Evolutionary conservation across 2,329 filamentous ascomycete genomes (phyloP), one percentile per base, ranked within the genome.

Genomic region (Fusarium musae): DNA sequence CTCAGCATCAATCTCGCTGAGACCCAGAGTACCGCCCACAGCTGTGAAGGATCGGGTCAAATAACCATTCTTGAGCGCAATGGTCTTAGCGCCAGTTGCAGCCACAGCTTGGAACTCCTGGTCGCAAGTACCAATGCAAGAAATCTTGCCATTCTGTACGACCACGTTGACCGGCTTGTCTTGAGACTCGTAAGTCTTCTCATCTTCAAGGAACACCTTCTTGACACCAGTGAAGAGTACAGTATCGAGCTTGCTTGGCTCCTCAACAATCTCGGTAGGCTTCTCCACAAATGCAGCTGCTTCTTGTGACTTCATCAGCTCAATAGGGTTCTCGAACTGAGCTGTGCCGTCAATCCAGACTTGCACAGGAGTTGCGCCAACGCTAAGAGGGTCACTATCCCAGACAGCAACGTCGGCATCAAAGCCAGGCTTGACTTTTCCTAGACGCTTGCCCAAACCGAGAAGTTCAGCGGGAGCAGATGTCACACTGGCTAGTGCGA

Each of bases 1-100:
- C 70, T 93, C 91, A 9, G 85, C 84, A 64, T 88, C 86, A 59
- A 93, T 92, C 59, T 89, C 90, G 69, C 88, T 88, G 11, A 93
- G 84, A 2, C 91, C 91, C 1, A 93, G 81, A 3, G 83, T 83
- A 8, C 89, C 88, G 2, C 87, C 90, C 36, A 92, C 88, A 4
- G 88, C 89, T 6, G 89, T 91, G 69, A 92, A 87, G 1, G 89
- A 84, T 10, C 87, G 84, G 10, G 88, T 87, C n/a, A 93, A 76
- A 75, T 92, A 85, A 2, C 91, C 91, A 71, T 93, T 85, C 26
- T 84, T 75, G 10, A 93, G 84, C 11, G 82, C 61, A 32, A 93
- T 79, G 4, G 83, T 77, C 52, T 81, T 80, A 62, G 78, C 77
- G 9, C 81, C 81, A 5, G 79, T 73, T 5, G 77, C 72, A 8